Evolutionary conservation across 257 asterid species (phyloP).

Genomic region (Solanum virginianum): DNA sequence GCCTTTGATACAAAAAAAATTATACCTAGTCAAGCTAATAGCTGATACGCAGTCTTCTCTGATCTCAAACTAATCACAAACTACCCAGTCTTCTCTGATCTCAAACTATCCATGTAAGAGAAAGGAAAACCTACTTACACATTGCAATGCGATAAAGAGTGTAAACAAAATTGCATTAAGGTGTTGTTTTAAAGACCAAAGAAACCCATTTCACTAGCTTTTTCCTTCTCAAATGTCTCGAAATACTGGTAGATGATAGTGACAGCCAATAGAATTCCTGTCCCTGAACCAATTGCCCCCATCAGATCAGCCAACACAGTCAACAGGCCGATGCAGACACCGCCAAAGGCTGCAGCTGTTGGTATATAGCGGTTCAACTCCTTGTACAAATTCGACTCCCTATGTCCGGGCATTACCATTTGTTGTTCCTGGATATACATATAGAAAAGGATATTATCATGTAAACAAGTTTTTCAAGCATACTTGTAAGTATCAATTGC

Average conservation of each 20-base stretch:
- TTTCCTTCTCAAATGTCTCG: slow-evolving; percentile 89
- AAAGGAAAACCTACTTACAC: slow-evolving; percentile 14
- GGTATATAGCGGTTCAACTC: slow-evolving; percentile 89
- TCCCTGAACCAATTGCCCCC: slow-evolving; percentile 95
- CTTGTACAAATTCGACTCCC: slow-evolving; percentile 77
- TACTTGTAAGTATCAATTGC: neutral
- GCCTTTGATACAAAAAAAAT: neutral
- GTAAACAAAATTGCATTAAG: neutral
- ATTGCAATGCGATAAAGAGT: slow-evolving; percentile 7
- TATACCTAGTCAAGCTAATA: neutral
- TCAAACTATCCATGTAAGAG: neutral
- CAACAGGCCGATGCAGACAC: slow-evolving; percentile 81
- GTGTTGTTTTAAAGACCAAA: slow-evolving; percentile 46
- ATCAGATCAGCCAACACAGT: slow-evolving; percentile 85
- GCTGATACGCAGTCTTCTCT: neutral
- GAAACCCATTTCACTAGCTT: slow-evolving; percentile 83
- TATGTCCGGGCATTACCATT: slow-evolving; percentile 95
- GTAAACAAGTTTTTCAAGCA: neutral
- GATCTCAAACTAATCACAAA: neutral
- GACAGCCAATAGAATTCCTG: slow-evolving; percentile 77
- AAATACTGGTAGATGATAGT: slow-evolving; percentile 85
- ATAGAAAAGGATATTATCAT: neutral
- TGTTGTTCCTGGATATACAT: slow-evolving; percentile 62
- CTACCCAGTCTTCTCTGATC: neutral
- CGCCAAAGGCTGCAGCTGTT: slow-evolving; percentile 91